Evolutionary conservation across 371 early-diverging fungal genomes (phyloP).

Genomic region (Lichtheimia corymbifera): DNA sequence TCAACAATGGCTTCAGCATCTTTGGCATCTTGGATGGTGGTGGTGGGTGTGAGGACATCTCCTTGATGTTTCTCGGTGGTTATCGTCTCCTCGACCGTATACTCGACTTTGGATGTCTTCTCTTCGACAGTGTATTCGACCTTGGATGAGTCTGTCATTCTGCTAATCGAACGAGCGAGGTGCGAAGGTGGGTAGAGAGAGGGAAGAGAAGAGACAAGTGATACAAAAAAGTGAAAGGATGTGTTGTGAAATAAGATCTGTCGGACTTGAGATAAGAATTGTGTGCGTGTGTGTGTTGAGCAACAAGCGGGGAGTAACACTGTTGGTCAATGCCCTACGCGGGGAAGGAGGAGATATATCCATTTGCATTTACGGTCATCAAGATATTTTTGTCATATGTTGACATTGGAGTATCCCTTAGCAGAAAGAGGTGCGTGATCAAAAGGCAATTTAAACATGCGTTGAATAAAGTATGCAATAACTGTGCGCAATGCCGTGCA

Average conservation of each 20-base stretch:
- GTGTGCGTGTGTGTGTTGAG: no score
- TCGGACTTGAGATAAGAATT: not conserved
- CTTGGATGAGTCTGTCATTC: constrained; percentile 23
- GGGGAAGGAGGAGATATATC: not conserved
- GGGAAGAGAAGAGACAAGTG: constrained; percentile 9
- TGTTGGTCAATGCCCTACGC: constrained; percentile 1
- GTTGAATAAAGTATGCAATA: no score
- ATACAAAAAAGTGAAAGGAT: constrained; percentile 9
- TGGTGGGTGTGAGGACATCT: not conserved
- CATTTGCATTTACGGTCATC: no score
- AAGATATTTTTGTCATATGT: no score
- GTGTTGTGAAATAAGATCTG: not conserved
- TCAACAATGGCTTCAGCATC: not conserved
- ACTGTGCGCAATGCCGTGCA: no score
- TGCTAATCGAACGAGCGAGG: constrained; percentile 4
- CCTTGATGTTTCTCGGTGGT: not conserved
- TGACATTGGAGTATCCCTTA: no score
- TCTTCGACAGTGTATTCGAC: constrained; percentile 19
- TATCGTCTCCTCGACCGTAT: not conserved
- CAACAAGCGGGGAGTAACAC: no score
- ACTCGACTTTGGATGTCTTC: constrained; percentile 6
- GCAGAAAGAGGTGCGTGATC: no score
- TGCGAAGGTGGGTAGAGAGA: not conserved
- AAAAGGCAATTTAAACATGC: no score
- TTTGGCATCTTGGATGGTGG: not conserved